Percentiles rank a stretch among this genome's conserved stretches.
phyloP scores from a whole-genome alignment of 805 yeast genomes.

The Scheffersomyces lignosus region DNA sequence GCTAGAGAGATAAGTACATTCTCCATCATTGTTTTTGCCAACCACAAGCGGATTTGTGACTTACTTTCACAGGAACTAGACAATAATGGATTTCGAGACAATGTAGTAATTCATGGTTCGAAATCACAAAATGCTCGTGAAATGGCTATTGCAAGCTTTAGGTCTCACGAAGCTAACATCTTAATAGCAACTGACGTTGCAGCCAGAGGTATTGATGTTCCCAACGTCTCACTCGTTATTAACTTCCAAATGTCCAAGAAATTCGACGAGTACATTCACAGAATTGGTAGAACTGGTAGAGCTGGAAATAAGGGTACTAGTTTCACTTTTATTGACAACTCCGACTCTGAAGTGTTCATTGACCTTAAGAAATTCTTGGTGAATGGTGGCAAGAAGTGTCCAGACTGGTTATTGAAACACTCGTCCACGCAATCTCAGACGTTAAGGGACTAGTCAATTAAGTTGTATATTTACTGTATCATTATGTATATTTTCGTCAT shows the following conservation, averaged over 20 bases:
- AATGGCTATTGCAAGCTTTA: slow-evolving; percentile 61
- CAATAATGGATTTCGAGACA: slow-evolving; percentile 40
- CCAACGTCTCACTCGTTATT: slow-evolving; percentile 78
- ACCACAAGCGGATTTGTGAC: slow-evolving; percentile 75
- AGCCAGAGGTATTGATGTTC: slow-evolving; percentile 93
- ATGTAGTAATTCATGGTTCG: slow-evolving; percentile 78
- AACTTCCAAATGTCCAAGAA: slow-evolving; percentile 81
- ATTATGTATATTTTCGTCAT: too few species aligned
- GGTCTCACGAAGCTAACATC: slow-evolving; percentile 55
- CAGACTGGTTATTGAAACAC: slow-evolving; percentile 24
- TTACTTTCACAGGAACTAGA: slow-evolving; percentile 52
- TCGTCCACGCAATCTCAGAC: slow-evolving; percentile 11
- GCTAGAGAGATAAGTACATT: slow-evolving; percentile 29
- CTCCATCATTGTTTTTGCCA: slow-evolving; percentile 75
- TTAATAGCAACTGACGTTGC: slow-evolving; percentile 94
- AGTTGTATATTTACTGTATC: background rate
- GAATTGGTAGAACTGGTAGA: slow-evolving; percentile 96
- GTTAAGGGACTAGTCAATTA: slow-evolving; percentile 14
- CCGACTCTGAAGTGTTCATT: slow-evolving; percentile 52
- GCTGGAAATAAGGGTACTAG: slow-evolving; percentile 84
- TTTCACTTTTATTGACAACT: slow-evolving; percentile 64
- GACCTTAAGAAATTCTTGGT: slow-evolving; percentile 51
- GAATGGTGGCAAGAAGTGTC: slow-evolving; percentile 30
- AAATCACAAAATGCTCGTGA: slow-evolving; percentile 86
- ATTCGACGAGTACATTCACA: slow-evolving; percentile 84